Base-by-base conservation (phyloP, 2,329 filamentous ascomycete genomes). In the Stagonosporopsis chrysanthemi region DNA sequence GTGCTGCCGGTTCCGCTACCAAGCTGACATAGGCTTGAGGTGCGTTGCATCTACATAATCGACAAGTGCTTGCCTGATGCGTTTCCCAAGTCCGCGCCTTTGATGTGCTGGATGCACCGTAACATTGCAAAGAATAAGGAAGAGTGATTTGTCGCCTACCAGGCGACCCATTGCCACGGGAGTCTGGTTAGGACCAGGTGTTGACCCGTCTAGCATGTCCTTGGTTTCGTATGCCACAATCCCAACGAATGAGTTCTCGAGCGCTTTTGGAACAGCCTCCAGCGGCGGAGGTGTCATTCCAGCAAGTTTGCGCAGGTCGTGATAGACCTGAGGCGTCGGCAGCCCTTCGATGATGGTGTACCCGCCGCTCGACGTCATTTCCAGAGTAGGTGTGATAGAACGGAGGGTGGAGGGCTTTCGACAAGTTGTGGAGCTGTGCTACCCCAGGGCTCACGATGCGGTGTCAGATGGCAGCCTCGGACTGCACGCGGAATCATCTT, bases 111-210 rank as follows among this genome's bases (percentile, higher is more conserved):
- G 79, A 42, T 81, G 71, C n/a, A 82, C 79, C 2, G 79, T 80
- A 69, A 85, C 80, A 62, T 84, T 82, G 19, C 78, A 78, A 46
- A 84, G 75, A 40, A 79, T 71, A 49, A 84, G 82, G 61, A 84
- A 83, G 73, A 82, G 81, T 6, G 78, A 79, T 6, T 82, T 82
- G 58, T 84, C 82, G 12, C 81, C 80, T 53, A 83, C 72, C 24
- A 84, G 72, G 19, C 82, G 78, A 45, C 81, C 82, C 82, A 84
- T 84, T 0, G 73, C 82, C 6, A 84, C 74, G n/a, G 65, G 58
- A 6, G 35, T 44, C 42, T 73, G 70, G 8, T 52, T 50, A 1
- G 55, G 44, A 4, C 50, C 41, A 2, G 70, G 68, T 17, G 61
- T 66, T 3, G 61, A 62, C 8, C 59, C 63, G 38, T 68, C 52